phyloP scores from a whole-genome alignment of 176 grass and related monocot species.

The Thalia dealbata region DNA sequence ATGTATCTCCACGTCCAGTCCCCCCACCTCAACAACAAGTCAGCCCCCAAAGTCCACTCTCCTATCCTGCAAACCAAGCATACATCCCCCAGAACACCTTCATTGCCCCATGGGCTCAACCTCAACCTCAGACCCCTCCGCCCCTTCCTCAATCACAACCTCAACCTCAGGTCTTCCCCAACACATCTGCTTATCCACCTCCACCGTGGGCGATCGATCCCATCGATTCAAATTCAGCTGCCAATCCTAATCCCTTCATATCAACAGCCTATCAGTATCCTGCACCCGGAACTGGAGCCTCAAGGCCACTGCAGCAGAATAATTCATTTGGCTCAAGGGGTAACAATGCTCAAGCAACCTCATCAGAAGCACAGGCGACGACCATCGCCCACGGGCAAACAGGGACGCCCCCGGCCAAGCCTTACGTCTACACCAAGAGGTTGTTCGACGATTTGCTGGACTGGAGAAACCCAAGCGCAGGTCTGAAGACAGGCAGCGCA shows the following conservation, averaged over 20 bases:
- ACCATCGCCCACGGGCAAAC: conserved; percentile 20
- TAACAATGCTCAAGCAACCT: background rate
- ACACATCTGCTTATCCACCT: conserved; percentile 37
- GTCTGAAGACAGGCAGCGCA: conserved; percentile 27
- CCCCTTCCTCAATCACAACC: background rate
- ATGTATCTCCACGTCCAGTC: conserved; percentile 10
- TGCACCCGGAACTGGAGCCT: conserved; percentile 12
- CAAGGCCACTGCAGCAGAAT: conserved; percentile 29
- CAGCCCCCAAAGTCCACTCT: conserved; percentile 6
- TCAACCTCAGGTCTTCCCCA: conserved; percentile 16
- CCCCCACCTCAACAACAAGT: conserved; percentile 8
- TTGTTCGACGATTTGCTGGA: conserved; percentile 64
- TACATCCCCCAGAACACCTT: conserved; percentile 24
- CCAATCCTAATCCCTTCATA: conserved; percentile 30
- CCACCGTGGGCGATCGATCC: conserved; percentile 54
- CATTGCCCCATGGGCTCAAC: conserved; percentile 39
- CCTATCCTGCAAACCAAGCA: conserved; percentile 28
- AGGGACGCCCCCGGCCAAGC: conserved; percentile 26
- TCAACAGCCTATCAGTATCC: conserved; percentile 17
- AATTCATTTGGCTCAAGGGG: conserved; percentile 26
- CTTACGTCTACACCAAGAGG: conserved; percentile 63
- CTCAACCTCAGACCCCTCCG: conserved; percentile 1
- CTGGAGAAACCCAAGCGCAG: conserved; percentile 48
- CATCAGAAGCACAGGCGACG: conserved; percentile 22
- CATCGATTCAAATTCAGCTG: conserved; percentile 19